These are phyloP conservation scores for Plectosphaerella cucumerina DNA, from an alignment of 2,329 filamentous ascomycete genomes.

Conservation along the genomic window DNA sequence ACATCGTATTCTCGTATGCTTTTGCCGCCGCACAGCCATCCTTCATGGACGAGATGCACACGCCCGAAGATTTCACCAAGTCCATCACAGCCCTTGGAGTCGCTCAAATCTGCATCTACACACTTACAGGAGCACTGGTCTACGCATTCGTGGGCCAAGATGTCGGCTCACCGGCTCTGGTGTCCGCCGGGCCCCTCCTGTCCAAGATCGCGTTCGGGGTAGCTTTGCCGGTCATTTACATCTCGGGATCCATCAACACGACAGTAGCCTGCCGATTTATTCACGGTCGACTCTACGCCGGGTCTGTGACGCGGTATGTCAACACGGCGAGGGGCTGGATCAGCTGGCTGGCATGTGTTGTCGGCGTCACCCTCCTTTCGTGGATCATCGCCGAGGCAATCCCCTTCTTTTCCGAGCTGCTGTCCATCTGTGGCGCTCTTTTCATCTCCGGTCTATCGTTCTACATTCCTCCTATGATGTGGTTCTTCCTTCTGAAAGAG, in stretches of 20 bases:
- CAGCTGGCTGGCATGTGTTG: constrained; percentile 57
- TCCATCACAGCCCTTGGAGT: constrained; percentile 59
- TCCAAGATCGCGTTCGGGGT: constrained; percentile 67
- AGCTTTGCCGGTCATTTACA: constrained; percentile 68
- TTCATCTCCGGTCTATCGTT: constrained; percentile 43
- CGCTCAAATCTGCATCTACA: constrained; percentile 61
- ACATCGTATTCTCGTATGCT: constrained; percentile 69
- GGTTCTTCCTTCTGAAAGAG: constrained; percentile 10
- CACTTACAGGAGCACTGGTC: constrained; percentile 61
- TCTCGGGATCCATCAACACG: constrained; percentile 67
- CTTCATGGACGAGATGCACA: constrained; percentile 52
- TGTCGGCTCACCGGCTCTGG: constrained; percentile 64
- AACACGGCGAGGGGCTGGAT: constrained; percentile 44
- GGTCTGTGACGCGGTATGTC: constrained; percentile 38
- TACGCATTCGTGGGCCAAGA: constrained; percentile 63
- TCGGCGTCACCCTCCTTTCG: constrained; percentile 55
- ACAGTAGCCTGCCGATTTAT: constrained; percentile 41
- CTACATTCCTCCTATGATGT: constrained; percentile 12
- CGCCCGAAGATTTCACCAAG: constrained; percentile 40
- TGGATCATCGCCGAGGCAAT: constrained; percentile 71
- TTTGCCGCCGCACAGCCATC: constrained; percentile 47
- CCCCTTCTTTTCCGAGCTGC: constrained; percentile 66
- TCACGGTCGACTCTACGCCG: constrained; percentile 37
- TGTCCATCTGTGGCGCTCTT: constrained; percentile 49
- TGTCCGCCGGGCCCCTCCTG: constrained; percentile 55